Evolutionary conservation across 2,329 filamentous ascomycete genomes (phyloP), one percentile per base, ranked within the genome.

Genomic region (Colletotrichum sp.): DNA sequence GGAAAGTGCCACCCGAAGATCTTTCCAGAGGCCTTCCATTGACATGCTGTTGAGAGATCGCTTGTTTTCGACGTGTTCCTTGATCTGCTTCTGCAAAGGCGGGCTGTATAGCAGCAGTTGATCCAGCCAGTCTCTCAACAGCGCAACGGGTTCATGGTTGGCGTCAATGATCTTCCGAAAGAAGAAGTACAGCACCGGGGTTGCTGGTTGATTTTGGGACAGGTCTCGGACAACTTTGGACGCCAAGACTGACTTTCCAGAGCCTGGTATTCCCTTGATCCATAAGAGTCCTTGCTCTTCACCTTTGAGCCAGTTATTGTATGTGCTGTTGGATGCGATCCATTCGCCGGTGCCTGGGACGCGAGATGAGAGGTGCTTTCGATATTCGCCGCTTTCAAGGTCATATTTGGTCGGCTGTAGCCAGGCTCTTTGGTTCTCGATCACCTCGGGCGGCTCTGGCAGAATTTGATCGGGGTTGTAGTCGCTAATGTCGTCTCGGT

Each of bases 101-200:
- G 81, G 82, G 59, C 81, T 84, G 38, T 80, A 81, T 0, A 64
- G 36, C 4, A 85, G 69, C 1, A 83, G 13, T 69, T 85, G 84
- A 28, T 77, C 79, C 7, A 84, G 77, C 81, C 81, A 86, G 73
- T 86, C 84, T 7, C 81, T 80, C 16, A 85, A 65, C 5, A 84
- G 63, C 5, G 80, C 78, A 5, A 67, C 65, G 1, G 84, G 81
- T 3, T 77, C 71, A 38, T 83, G 82, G 55, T 86, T 86, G 1
- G 81, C 81, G 32, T 82, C 79, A 62, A 85, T 81, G 55, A 84
- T 85, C 66, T 85, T 81, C 1, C 84, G 81, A 55, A 85, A 86
- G 78, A 86, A 86, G 75, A 86, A 86, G 75, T 80, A 84, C 0
- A 86, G 77, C 1, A 85, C 81, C 0, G 83, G 82, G 18, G 28